Percentiles rank a stretch among this genome's conserved stretches.
These are phyloP conservation scores for Fraxinus greggii DNA, from an alignment of 305 asterid genomes.

Conservation along the genomic window DNA sequence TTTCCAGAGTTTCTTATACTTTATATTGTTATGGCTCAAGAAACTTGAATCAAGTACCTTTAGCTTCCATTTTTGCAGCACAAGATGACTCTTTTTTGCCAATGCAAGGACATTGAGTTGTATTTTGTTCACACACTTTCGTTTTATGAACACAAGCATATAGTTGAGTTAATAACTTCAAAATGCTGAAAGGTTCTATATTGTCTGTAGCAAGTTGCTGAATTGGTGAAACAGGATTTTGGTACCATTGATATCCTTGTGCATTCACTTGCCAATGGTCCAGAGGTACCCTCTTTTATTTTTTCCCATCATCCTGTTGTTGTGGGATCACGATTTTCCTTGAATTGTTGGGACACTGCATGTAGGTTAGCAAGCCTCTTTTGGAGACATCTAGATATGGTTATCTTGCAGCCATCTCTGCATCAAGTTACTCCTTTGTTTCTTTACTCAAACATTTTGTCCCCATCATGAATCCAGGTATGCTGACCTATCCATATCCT, in stretches of 20 bases:
- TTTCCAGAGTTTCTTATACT: no score
- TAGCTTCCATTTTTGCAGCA: conserved; percentile 3
- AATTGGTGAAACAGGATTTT: conserved; percentile 78
- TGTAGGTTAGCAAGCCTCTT: conserved; percentile 78
- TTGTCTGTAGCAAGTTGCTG: conserved; percentile 80
- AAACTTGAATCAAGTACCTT: no score
- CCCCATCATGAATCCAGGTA: conserved; percentile 88
- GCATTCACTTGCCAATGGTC: conserved; percentile 98
- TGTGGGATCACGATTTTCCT: conserved; percentile 13
- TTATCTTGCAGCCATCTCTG: conserved; percentile 88
- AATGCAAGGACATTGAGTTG: conserved; percentile 10
- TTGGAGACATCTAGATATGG: conserved; percentile 87
- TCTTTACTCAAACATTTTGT: conserved; percentile 76
- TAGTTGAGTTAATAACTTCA: background rate
- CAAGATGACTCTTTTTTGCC: background rate
- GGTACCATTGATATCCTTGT: conserved; percentile 97
- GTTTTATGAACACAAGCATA: background rate
- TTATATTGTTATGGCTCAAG: no score
- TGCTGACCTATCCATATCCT: background rate
- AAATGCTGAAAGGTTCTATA: conserved; percentile 13
- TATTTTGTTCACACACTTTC: background rate
- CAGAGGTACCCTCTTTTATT: conserved; percentile 60
- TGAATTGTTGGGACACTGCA: background rate
- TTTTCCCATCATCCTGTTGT: background rate
- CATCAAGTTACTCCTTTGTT: conserved; percentile 86